Evolutionary conservation across 192 early-diverging fungal genomes (phyloP).

Genomic region (Chytriomyces confervae): DNA sequence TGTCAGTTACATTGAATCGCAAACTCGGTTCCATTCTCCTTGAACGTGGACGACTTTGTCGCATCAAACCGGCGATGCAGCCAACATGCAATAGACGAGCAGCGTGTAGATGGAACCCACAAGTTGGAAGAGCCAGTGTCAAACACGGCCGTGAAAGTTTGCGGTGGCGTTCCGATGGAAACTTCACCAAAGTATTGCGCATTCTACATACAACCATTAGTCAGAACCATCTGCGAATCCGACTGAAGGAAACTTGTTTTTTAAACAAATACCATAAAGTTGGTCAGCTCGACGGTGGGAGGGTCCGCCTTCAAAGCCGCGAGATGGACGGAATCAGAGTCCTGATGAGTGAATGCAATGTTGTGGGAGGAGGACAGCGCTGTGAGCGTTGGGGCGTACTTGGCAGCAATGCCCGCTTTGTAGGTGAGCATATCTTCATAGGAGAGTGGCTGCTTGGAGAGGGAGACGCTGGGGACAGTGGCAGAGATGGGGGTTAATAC

Average conservation of each 20-base stretch:
- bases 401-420: slow-evolving; percentile 13
- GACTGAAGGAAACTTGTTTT: slow-evolving; percentile 56
- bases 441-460: slow-evolving; percentile 11
- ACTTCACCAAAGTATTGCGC: slow-evolving; percentile 97
- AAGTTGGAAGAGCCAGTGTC: slow-evolving; percentile 94
- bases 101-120: slow-evolving; percentile 95
- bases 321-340: background rate
- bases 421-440: background rate
- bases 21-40: slow-evolving; percentile 92
- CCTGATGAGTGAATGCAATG: background rate
- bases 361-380: slow-evolving; percentile 28
- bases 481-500: too few relatives aligned
- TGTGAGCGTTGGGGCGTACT: slow-evolving; percentile 2
- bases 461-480: slow-evolving; percentile 3
- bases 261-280: slow-evolving; percentile 21
- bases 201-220: slow-evolving; percentile 63
- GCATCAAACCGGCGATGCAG: slow-evolving; percentile 90
- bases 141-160: slow-evolving; percentile 90
- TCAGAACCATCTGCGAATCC: slow-evolving; percentile 67
- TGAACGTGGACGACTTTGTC: slow-evolving; percentile 76
- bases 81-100: slow-evolving; percentile 94
- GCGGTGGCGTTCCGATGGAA: slow-evolving; percentile 71
- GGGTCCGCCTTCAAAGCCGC: slow-evolving; percentile 6
- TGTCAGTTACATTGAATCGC: slow-evolving; percentile 71
- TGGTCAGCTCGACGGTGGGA: slow-evolving; percentile 27